phyloP scores from a whole-genome alignment of 352 stramenopile genomes.

The Globisporangium ultimum region DNA sequence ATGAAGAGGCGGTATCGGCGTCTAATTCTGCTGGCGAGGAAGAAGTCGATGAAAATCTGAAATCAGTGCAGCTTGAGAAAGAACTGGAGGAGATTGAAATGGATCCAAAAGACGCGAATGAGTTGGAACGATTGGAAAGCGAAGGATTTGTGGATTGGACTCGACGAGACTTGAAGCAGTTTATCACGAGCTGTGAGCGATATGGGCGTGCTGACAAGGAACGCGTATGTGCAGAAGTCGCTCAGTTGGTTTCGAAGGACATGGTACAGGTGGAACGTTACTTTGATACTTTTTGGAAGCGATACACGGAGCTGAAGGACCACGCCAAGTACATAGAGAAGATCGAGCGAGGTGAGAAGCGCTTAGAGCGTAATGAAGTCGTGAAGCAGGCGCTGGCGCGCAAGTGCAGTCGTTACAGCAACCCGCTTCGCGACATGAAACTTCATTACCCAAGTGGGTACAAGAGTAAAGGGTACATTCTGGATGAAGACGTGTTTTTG shows the following conservation, averaged over 20 bases:
- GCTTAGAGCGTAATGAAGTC: slow-evolving; percentile 93
- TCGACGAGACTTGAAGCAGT: slow-evolving; percentile 84
- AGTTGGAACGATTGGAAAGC: slow-evolving; percentile 70
- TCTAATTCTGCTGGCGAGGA: slow-evolving; percentile 64
- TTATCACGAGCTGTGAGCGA: slow-evolving; percentile 91
- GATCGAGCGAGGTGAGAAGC: slow-evolving; percentile 97
- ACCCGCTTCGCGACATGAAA: slow-evolving; percentile 89
- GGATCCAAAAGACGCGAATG: slow-evolving; percentile 55
- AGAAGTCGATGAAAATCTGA: slow-evolving; percentile 42
- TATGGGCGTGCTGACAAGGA: slow-evolving; percentile 92
- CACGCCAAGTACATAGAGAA: slow-evolving; percentile 91
- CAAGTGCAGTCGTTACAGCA: slow-evolving; percentile 94
- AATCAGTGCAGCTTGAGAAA: slow-evolving; percentile 69
- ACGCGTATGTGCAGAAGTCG: slow-evolving; percentile 90
- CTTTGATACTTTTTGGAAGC: slow-evolving; percentile 94
- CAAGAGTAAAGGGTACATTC: slow-evolving; percentile 94
- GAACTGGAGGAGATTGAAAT: slow-evolving; percentile 79
- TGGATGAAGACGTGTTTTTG: slow-evolving; percentile 98
- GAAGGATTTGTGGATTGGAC: slow-evolving; percentile 97
- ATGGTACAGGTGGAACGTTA: slow-evolving; percentile 92
- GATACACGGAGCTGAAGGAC: slow-evolving; percentile 93
- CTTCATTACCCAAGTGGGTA: slow-evolving; percentile 85
- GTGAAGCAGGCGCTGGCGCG: slow-evolving; percentile 95
- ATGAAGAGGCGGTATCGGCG: slow-evolving; percentile 34
- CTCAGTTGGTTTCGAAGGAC: slow-evolving; percentile 88